phyloP scores from a whole-genome alignment of 139 green algal genomes.

The Chlamydomonas urium region DNA sequence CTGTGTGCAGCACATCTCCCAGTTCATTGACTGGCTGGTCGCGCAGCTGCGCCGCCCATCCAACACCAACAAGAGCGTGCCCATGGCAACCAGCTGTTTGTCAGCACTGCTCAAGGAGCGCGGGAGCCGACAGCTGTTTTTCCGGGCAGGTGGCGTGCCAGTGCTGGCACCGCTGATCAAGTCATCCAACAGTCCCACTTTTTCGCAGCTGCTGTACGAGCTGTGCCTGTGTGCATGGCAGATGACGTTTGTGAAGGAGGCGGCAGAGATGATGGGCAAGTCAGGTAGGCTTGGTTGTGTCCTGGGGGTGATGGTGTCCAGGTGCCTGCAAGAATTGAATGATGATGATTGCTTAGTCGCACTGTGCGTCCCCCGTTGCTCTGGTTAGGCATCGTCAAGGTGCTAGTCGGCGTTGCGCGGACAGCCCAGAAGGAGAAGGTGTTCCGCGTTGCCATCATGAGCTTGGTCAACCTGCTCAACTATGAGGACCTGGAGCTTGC shows the following conservation, averaged over 20 bases:
- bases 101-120: constrained; percentile 75
- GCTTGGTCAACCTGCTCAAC: constrained; percentile 79
- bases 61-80: constrained; percentile 51
- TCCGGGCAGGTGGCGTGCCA: constrained; percentile 28
- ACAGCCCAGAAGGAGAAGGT: constrained; percentile 93
- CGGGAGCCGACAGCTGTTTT: constrained; percentile 60
- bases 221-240: constrained; percentile 86
- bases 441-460: constrained; percentile 76
- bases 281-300: constrained; percentile 35
- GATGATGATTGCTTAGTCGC: too few species aligned
- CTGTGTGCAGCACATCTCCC: constrained; percentile 39
- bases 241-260: constrained; percentile 76
- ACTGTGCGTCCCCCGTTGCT: too few species aligned
- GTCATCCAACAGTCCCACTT: constrained; percentile 42
- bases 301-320: too few species aligned
- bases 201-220: constrained; percentile 93
- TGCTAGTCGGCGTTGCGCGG: constrained; percentile 79
- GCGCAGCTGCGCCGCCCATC: constrained; percentile 76
- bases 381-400: constrained; percentile 58
- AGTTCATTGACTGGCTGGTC: constrained; percentile 84
- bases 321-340: too few species aligned
- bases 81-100: constrained; percentile 57
- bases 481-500: constrained; percentile 48
- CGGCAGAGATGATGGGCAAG: constrained; percentile 52
- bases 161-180: constrained; percentile 64